Base-by-base conservation (phyloP, 179 eudicot genomes). In the Silene coronaria region DNA sequence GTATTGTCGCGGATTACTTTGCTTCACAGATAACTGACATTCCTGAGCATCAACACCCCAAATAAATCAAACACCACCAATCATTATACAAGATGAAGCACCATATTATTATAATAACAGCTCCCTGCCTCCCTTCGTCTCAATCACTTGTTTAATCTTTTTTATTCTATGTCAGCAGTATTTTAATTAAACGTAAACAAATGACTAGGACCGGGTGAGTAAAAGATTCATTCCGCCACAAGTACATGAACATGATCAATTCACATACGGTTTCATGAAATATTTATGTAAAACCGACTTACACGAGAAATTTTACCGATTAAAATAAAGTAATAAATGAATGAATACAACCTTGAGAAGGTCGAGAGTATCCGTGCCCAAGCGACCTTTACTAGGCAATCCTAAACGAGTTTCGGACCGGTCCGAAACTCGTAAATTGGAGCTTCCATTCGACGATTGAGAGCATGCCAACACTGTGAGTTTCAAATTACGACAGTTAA, bases 301-400 rank as follows among this genome's bases (percentile, higher is more conserved):
- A 8, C 12, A 38, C 12, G 9, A 38, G 0, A 3, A 7, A 38
- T 1, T 38, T 9, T 38, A 3, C 0, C 12, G 0, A 38, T 7
- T 38, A 38, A 38, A 38, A 1, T 9, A 38, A 1, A 34, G 1
- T 9, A 38, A 38, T 38, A 38, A 38, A 38, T 8, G 11, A 38
- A 38, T 0, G 45, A 8, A 38, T 38, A 38, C 2, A 4, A 89
- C 96, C 92, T 92, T 95, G 82, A 95, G 95, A 64, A 95, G 95
- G 64, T 92, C 95, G 34, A 95, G 90, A 77, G 96, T 89, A 53
- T 95, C 96, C 0, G 87, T 13, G 3, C 95, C 93, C 95, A 95
- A 83, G 32, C 99, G 88, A 17, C 99, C 99, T 88, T 95, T 95
- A 75, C 99, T 95, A 6, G 99, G 99, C 88, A 95, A 85, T 0